Evolutionary conservation across 805 yeast genomes (phyloP), one percentile per base, ranked within the genome.

Genomic region (Barnettozyma botsteinii): DNA sequence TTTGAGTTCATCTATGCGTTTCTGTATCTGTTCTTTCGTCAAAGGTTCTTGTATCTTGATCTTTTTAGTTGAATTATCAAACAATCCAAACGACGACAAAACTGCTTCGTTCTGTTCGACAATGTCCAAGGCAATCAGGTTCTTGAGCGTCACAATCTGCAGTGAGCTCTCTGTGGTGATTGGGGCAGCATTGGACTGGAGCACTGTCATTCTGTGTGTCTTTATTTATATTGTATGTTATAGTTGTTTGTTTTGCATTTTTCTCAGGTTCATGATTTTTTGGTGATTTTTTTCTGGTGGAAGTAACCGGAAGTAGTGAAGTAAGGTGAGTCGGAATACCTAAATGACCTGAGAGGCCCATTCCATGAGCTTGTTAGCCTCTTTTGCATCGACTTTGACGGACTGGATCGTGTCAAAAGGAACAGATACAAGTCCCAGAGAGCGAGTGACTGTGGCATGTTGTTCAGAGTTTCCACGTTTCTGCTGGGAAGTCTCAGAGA

Each of bases 121-220:
- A 4, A 55, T 28, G 26, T 56, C 57, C 11, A 53, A 37, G 10
- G 58, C 52, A 9, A 56, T 50, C 12, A 55, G 23, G 37, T 55
- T 56, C 42, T 56, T 56, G 32, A 56, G 33, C 4, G 60, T 55
- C 20, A 56, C 46, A 1, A 48, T 53, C 20, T 53, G 58, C 4
- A 56, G 37, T 1, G 48, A 20, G 10, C 31, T 33, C n/a, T 38
- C 31, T 13, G 38, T 32, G 8, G 44, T 40, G 8, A 50, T 38
- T 18, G 58, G 56, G 0, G 42, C 41, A 4, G 47, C 43, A 23
- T 37, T 43, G 0, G 59, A 42, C 38, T 54, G 60, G 10, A 44
- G 34, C 6, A 43, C 41, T 8, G 55, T 38, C 59, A 53, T 55
- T 13, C 3, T 47, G 24, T 5, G 4, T 12, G 2, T 15, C 22